phyloP scores from a whole-genome alignment of 1,284 basidiomycete species.

The Pterula multifida region DNA sequence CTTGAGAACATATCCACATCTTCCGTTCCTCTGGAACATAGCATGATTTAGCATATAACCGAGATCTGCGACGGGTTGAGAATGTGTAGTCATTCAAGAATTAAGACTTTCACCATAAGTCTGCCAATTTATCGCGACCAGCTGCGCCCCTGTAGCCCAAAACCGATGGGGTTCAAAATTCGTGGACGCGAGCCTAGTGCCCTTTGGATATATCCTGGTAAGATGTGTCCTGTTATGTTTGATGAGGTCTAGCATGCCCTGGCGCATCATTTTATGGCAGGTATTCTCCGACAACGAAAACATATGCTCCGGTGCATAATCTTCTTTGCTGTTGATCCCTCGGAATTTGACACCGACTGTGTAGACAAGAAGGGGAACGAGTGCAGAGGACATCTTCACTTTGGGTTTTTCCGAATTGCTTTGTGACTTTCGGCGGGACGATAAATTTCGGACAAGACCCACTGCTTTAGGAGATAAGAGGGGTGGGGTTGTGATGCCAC shows the following conservation, averaged over 20 bases:
- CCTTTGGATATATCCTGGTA: slow-evolving; percentile 86
- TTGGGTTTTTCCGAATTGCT: neutral
- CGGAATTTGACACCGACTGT: slow-evolving; percentile 49
- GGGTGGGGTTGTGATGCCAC: neutral
- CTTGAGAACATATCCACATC: slow-evolving; percentile 86
- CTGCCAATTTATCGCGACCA: slow-evolving; percentile 99
- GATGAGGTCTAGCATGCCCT: slow-evolving; percentile 60
- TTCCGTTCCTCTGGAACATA: slow-evolving; percentile 86
- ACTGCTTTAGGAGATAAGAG: neutral
- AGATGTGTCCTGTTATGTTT: slow-evolving; percentile 85
- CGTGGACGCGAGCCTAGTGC: slow-evolving; percentile 67
- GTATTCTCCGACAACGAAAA: slow-evolving; percentile 89
- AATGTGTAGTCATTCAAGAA: too few relatives aligned
- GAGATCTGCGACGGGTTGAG: slow-evolving; percentile 38
- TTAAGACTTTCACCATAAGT: slow-evolving; percentile 58
- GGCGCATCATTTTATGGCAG: slow-evolving; percentile 58
- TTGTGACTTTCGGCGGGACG: neutral
- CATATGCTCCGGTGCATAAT: slow-evolving; percentile 81
- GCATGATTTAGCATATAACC: slow-evolving; percentile 89
- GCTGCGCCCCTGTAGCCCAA: slow-evolving; percentile 85
- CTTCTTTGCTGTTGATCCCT: slow-evolving; percentile 84
- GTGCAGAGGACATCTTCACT: slow-evolving; percentile 12
- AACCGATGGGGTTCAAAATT: slow-evolving; percentile 88
- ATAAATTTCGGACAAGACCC: neutral
- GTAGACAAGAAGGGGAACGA: slow-evolving; percentile 11